Percentiles rank a stretch among this genome's conserved stretches.
These are phyloP conservation scores for Aeminium ludgeri DNA, from an alignment of 495 filamentous ascomycete genomes.

Conservation along the genomic window DNA sequence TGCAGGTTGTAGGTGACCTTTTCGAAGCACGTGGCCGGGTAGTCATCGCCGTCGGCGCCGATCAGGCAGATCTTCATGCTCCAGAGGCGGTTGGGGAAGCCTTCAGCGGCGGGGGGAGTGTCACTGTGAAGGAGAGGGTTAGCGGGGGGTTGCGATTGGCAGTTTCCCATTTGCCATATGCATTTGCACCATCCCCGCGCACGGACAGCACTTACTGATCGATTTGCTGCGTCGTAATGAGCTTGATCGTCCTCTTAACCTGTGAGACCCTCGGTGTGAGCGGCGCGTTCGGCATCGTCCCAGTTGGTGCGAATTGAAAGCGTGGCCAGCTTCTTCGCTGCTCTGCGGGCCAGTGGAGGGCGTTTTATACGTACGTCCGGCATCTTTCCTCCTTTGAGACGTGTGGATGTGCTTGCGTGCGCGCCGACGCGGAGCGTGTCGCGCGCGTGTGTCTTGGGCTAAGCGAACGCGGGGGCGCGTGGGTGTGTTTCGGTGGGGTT, in stretches of 20 bases:
- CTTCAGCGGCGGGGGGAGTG: conserved; percentile 61
- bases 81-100: conserved; percentile 74
- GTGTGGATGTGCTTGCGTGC: too few species aligned
- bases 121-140: conserved; percentile 37
- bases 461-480: too few species aligned
- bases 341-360: too few species aligned
- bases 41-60: conserved; percentile 41
- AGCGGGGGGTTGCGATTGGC: conserved; percentile 6
- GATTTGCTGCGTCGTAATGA: conserved; percentile 78
- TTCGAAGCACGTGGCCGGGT: conserved; percentile 70
- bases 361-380: conserved; percentile 20
- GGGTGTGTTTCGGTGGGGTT: neutral
- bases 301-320: too few species aligned
- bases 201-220: conserved; percentile 64
- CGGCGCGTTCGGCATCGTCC: neutral
- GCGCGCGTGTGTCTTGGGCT: neutral
- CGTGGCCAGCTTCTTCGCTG: too few species aligned
- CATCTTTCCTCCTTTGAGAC: conserved; percentile 21
- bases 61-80: conserved; percentile 44
- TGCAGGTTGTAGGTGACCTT: conserved; percentile 86
- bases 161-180: too few species aligned
- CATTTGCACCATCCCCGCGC: too few species aligned
- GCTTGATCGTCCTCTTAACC: conserved; percentile 77
- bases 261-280: conserved; percentile 20
- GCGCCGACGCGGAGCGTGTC: too few species aligned